Percentiles rank a stretch among this genome's conserved stretches.
Evolutionary conservation across 495 filamentous ascomycete genomes (phyloP).

Genomic region (Tuber borchii): DNA sequence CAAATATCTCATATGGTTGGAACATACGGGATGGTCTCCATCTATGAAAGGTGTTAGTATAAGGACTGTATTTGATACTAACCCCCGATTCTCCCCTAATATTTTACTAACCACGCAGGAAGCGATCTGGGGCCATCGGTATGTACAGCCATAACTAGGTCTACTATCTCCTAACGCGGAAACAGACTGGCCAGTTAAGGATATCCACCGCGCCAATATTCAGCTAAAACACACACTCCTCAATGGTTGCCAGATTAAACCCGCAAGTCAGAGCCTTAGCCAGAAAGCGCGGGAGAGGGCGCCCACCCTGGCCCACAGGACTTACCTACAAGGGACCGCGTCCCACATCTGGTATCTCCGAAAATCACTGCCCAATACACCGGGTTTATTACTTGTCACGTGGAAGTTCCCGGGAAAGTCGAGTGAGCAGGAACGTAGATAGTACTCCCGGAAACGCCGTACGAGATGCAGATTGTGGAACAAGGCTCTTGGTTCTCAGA

Average conservation of each 20-base stretch:
- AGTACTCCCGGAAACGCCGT: neutral
- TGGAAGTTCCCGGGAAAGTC: neutral
- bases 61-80: neutral
- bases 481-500: neutral
- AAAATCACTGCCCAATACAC: neutral
- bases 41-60: neutral
- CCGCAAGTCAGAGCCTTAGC: neutral
- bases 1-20: neutral
- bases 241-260: neutral
- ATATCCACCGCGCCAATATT: neutral
- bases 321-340: neutral
- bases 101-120: neutral
- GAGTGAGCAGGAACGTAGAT: neutral
- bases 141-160: neutral
- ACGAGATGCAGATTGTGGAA: neutral
- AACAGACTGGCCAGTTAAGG: neutral
- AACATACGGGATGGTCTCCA: neutral
- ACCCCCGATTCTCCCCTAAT: neutral
- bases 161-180: neutral
- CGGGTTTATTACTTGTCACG: neutral
- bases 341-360: neutral
- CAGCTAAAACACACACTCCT: neutral
- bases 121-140: neutral
- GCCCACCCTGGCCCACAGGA: neutral
- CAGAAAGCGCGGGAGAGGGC: neutral